These are phyloP conservation scores for Podospora appendiculata DNA, from an alignment of 495 filamentous ascomycete species.

Conservation along the genomic window DNA sequence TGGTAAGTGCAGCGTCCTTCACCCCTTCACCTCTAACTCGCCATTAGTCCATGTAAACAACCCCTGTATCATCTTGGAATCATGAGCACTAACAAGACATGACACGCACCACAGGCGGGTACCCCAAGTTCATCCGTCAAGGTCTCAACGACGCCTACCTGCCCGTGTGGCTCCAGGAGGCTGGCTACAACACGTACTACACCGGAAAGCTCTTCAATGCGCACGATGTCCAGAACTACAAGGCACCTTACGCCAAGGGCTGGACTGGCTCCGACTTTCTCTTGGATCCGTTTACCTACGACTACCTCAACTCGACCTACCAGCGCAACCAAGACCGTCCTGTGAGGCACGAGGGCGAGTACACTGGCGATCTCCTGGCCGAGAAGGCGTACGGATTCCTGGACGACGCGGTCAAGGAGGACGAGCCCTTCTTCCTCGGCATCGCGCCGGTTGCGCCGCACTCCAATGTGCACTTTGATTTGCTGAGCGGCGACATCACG, in stretches of 20 bases:
- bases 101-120: constrained; percentile 42
- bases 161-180: constrained; percentile 57
- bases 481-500: neutral
- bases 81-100: neutral
- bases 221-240: constrained; percentile 51
- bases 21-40: neutral
- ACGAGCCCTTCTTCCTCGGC: constrained; percentile 59
- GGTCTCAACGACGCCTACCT: constrained; percentile 61
- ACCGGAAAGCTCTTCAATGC: constrained; percentile 67
- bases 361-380: constrained; percentile 56
- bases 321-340: constrained; percentile 56
- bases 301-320: constrained; percentile 58
- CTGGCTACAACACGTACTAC: constrained; percentile 68
- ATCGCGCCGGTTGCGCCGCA: constrained; percentile 64
- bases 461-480: constrained; percentile 36
- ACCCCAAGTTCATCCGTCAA: constrained; percentile 59
- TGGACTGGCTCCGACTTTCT: constrained; percentile 59
- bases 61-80: neutral
- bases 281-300: constrained; percentile 65
- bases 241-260: constrained; percentile 48
- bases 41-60: no score
- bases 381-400: constrained; percentile 56
- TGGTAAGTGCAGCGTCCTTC: constrained; percentile 25
- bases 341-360: constrained; percentile 47
- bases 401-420: constrained; percentile 47